Base-by-base conservation (phyloP, 2,329 filamentous ascomycete genomes). In the Rhinocladiella similis region DNA sequence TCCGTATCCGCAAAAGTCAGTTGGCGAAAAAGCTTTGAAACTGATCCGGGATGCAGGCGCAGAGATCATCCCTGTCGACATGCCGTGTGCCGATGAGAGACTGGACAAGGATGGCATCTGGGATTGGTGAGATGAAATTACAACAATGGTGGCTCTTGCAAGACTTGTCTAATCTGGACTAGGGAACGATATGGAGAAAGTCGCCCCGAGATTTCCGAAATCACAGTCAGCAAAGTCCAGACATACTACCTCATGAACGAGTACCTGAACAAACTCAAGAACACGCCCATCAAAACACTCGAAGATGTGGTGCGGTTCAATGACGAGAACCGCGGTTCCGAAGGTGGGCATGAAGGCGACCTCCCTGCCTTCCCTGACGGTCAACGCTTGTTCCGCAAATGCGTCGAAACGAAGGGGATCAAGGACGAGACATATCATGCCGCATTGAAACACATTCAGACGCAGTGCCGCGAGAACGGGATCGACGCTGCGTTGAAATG, bases 1-100 rank as follows among this genome's bases (percentile, higher is more conserved):
- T 0, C 71, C 73, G 38, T 51, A 58, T 14, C 72, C 73, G n/a
- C 73, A 78, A 50, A 67, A 70, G 50, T 47, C 62, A 0, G 68
- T 69, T 1, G 70, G 78, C 3, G 64, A 73, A 13, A 64, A 53
- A 39, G 51, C 66, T 10, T 64, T 78, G n/a, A 58, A 68, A 0
- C 54, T 73, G 9, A 69, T 80, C 19, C 47, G 70, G 53, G 58
- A 64, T 10, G 73, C 73, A 3, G 77, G 78, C 7, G 68, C 64
- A 27, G 55, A 65, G 16, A 65, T 70, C 12, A 55, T 66, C 9
- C 45, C 53, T 1, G 61, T 63, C 19, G 64, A 69, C 3, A 66
- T 69, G 60, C 66, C 66, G 10, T 67, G 65, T 42, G 65, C 65
- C 1, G 65, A 66, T 41, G 67, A 69, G 51, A 63, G 66, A 27